Evolutionary conservation across 1,139 yeast species (phyloP).

Genomic region (Debaryomyces udenii): DNA sequence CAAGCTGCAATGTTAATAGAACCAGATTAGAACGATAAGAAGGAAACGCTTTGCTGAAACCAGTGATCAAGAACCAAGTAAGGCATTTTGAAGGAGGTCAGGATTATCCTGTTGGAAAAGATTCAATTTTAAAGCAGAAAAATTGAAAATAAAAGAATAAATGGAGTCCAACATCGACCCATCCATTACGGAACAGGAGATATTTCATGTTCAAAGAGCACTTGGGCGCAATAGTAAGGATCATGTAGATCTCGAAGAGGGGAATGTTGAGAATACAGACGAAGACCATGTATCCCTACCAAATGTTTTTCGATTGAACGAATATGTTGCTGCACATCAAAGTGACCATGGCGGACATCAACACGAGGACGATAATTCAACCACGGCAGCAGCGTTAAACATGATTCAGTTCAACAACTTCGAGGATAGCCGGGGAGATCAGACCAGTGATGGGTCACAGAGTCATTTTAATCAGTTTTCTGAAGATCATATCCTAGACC

Average conservation of each 20-base stretch:
- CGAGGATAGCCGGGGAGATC: constrained; percentile 11
- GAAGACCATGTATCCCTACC: constrained; percentile 13
- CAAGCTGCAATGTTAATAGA: too few relatives aligned
- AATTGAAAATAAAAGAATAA: neutral
- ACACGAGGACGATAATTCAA: constrained; percentile 15
- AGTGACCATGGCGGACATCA: constrained; percentile 2
- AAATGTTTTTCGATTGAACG: constrained; percentile 21
- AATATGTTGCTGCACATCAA: constrained; percentile 12
- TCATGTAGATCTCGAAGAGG: constrained; percentile 7
- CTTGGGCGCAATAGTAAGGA: constrained; percentile 14
- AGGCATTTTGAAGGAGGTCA: too few relatives aligned
- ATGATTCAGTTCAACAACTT: constrained; percentile 21
- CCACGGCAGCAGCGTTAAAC: constrained; percentile 23
- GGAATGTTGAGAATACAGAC: neutral
- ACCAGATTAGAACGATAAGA: too few relatives aligned
- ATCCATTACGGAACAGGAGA: constrained; percentile 17
- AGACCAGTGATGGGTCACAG: neutral
- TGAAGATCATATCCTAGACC: constrained; percentile 5
- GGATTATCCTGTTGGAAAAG: neutral
- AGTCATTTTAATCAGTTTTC: constrained; percentile 4
- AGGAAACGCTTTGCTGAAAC: too few relatives aligned
- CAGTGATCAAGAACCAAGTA: too few relatives aligned
- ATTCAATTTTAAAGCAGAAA: neutral
- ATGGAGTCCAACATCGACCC: constrained; percentile 24
- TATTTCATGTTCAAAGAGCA: constrained; percentile 13